Evolutionary conservation across 805 yeast species (phyloP).

Genomic region (Pichia rugopelliculosa): DNA sequence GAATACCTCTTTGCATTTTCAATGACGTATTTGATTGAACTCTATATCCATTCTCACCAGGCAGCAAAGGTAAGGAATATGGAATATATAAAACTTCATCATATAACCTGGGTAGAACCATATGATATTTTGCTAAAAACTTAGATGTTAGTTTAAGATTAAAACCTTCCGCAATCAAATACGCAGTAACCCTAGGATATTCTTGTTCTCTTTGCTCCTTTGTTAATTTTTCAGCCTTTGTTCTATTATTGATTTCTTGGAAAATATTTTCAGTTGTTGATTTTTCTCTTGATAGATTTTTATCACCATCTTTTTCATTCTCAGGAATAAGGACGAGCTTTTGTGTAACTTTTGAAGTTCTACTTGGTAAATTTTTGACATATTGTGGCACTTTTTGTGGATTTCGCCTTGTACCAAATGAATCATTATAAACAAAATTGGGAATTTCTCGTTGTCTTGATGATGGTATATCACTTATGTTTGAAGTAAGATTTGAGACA

Average conservation of each 20-base stretch:
- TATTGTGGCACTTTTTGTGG: constrained; percentile 36
- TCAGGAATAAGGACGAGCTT: constrained; percentile 83
- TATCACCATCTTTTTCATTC: constrained; percentile 21
- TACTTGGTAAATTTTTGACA: constrained; percentile 50
- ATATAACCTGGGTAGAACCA: constrained; percentile 77
- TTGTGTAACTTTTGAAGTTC: constrained; percentile 83
- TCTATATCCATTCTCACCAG: constrained; percentile 74
- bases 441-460: constrained; percentile 38
- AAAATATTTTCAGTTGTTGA: constrained; percentile 31
- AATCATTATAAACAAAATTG: constrained; percentile 12
- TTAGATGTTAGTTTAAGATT: constrained; percentile 53
- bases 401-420: constrained; percentile 16
- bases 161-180: constrained; percentile 79
- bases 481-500: constrained; percentile 69
- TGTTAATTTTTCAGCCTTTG: constrained; percentile 48
- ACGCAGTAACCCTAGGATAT: constrained; percentile 84
- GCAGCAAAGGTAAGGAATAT: constrained; percentile 76
- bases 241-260: constrained; percentile 23
- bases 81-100: constrained; percentile 94
- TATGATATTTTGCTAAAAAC: constrained; percentile 64
- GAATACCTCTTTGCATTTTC: constrained; percentile 32
- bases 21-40: constrained; percentile 59
- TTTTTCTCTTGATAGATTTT: constrained; percentile 10
- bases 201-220: constrained; percentile 55
- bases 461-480: constrained; percentile 82